phyloP scores from a whole-genome alignment of 176 grass and related monocot species.

The Zoysia pacifica region DNA sequence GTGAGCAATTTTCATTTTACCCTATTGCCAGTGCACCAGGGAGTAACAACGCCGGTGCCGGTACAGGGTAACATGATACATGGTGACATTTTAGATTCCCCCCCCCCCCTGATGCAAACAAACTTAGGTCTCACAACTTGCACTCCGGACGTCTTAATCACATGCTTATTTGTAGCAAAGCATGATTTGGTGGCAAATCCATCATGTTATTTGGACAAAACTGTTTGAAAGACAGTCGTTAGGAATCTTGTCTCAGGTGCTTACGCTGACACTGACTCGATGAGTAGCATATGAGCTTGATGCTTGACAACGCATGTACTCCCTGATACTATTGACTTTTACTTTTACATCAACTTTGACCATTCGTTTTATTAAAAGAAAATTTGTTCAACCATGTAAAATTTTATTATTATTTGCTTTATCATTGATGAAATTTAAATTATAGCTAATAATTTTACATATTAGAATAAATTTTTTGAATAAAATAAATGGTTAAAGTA shows the following conservation, averaged over 20 bases:
- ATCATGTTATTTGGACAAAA: constrained; percentile 8
- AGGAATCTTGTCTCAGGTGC: constrained; percentile 10
- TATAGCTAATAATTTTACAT: too few species aligned
- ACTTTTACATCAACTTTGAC: too few species aligned
- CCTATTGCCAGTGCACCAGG: too few species aligned
- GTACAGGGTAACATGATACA: background rate
- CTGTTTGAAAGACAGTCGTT: background rate
- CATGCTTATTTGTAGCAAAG: background rate
- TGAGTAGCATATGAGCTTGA: background rate
- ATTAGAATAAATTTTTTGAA: too few species aligned
- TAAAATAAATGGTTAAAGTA: too few species aligned
- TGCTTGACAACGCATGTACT: background rate
- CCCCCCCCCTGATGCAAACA: background rate
- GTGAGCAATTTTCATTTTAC: too few species aligned
- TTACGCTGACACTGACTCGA: constrained; percentile 19
- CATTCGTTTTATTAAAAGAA: too few species aligned
- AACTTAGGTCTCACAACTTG: background rate
- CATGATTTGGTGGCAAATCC: constrained; percentile 15
- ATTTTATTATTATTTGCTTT: too few species aligned
- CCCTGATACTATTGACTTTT: too few species aligned
- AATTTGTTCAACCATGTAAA: too few species aligned
- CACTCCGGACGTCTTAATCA: background rate
- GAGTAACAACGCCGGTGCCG: background rate
- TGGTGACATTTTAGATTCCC: too few species aligned
- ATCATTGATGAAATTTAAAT: too few species aligned